Evolutionary conservation across 441 rosid genomes (phyloP), one percentile per base, ranked within the genome.

Genomic region (Aleurites moluccanus): DNA sequence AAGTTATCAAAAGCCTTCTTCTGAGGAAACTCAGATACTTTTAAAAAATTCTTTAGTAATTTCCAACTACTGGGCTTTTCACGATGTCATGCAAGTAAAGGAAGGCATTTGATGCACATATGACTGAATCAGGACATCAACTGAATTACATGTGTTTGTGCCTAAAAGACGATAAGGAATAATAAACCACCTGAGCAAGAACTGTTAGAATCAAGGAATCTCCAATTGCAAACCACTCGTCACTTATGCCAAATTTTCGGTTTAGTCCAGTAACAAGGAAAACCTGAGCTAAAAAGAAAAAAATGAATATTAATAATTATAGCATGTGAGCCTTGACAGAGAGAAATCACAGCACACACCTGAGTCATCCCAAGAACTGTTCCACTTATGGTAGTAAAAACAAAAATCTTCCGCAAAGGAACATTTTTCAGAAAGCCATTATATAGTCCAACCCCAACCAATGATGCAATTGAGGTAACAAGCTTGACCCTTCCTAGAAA

Each of bases 161-260:
- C 38, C 23, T 35, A 55, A 71, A 28, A 15, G 47, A 10, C 52
- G 42, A 50, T 8, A 30, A 55, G 44, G 15, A 56, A 52, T 38
- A 67, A 40, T 67, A 70, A 23, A 57, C 75, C 77, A 95, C 99
- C 99, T 95, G 99, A 79, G 91, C 85, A 76, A 93, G 97, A 69
- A 96, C 97, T 0, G 98, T 93, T 62, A 93, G 79, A 78, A 96
- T 91, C 83, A 96, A 81, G 64, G 98, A 93, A 84, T 92, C 99
- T 64, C 99, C 99, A 47, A 93, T 87, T 47, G 99, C 92, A 84
- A 96, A 96, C 98, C 99, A 96, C 78, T 93, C 96, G 20, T 96
- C 98, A 40, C 97, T 93, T 65, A 96, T 88, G 61, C 99, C 98
- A 73, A 96, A 77, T 73, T 88, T 83, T 53, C 91, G 84, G 81